Conservation (phyloP, 2,329 filamentous ascomycete genomes). For the Dactylellina drechsleri region DNA sequence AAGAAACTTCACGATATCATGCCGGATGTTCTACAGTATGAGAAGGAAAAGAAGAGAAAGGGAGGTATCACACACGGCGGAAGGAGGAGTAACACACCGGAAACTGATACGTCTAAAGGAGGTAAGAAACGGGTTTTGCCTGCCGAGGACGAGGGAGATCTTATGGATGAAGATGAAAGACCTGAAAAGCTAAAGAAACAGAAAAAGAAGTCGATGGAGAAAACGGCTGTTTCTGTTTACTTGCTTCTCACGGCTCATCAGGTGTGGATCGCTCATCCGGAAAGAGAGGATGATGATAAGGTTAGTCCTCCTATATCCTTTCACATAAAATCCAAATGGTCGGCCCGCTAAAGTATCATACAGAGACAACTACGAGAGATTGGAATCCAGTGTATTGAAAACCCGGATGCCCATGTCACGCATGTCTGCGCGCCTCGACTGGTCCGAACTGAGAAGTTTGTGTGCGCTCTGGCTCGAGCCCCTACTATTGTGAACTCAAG, state of each 20-base stretch:
- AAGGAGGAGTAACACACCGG: slow-evolving; percentile 61
- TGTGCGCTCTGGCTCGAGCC: slow-evolving; percentile 83
- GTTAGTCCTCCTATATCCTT: slow-evolving; percentile 65
- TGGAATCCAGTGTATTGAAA: slow-evolving; percentile 81
- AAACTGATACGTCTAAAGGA: slow-evolving; percentile 15
- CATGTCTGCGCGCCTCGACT: slow-evolving; percentile 88
- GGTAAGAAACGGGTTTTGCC: slow-evolving; percentile 62
- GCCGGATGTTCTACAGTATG: slow-evolving; percentile 85
- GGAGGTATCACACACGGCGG: slow-evolving; percentile 73
- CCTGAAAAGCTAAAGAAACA: slow-evolving; percentile 65
- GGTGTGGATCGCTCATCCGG: slow-evolving; percentile 78
- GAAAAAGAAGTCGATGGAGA: slow-evolving; percentile 67
- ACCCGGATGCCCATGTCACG: slow-evolving; percentile 76
- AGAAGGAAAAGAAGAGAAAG: slow-evolving; percentile 89
- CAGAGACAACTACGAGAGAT: slow-evolving; percentile 83
- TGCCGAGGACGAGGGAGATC: slow-evolving; percentile 60
- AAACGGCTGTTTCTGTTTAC: slow-evolving; percentile 71
- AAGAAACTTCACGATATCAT: slow-evolving; percentile 78
- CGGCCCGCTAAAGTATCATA: slow-evolving; percentile 43
- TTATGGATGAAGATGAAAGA: slow-evolving; percentile 60
- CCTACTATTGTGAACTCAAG: slow-evolving; percentile 79
- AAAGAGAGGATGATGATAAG: slow-evolving; percentile 81
- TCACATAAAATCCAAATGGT: neutral
- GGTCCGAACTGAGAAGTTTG: slow-evolving; percentile 91
- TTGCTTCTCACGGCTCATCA: slow-evolving; percentile 86